Base-by-base conservation (phyloP, 192 early-diverging fungal species). In the Rhizophagus prolifer region DNA sequence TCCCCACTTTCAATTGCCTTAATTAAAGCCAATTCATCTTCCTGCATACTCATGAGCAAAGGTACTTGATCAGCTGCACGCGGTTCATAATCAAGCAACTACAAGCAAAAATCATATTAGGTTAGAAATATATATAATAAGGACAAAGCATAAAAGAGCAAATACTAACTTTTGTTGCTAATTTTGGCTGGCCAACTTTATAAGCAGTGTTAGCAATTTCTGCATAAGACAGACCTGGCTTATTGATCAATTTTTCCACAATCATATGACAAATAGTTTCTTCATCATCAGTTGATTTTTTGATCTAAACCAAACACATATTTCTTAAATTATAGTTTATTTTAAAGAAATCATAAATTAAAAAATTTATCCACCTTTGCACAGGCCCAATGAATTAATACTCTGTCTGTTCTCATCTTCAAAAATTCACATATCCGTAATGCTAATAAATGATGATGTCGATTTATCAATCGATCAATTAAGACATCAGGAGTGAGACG, bases 381-480 rank as follows among this genome's bases (percentile, higher is more conserved):
- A 73, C 98, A 96, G 1, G 97, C 98, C 98, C 98, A 99, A 78
- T 97, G 94, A 61, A 97, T 92, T 23, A 96, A 82, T 16, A 98
- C 93, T 41, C 92, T 87, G 74, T 95, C 93, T 0, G 88, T 85
- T 19, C 90, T 87, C 64, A 96, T 86, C 23, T 92, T 89, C 59
- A 97, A 78, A 78, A 95, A 97, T 21, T 92, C 92, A 78, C 95
- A 94, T 28, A 98, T 85, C 8, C 89, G 85, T 25, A 96, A 82
- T 0, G 98, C 98, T 41, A 99, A 82, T n/a, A 91, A 80, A 78
- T 98, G 94, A 34, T 90, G 88, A 70, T 94, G 88, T 26, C 96
- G 91, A 63, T 93, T 90, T 4, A 95, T 88, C 72, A 99, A 84
- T 10, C 95, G 88, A 65, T 93, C 89, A 8, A 97, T 86, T 66